These are phyloP conservation scores for Fomitopsis palustris DNA, from an alignment of 1,284 basidiomycete species.

Conservation along the genomic window DNA sequence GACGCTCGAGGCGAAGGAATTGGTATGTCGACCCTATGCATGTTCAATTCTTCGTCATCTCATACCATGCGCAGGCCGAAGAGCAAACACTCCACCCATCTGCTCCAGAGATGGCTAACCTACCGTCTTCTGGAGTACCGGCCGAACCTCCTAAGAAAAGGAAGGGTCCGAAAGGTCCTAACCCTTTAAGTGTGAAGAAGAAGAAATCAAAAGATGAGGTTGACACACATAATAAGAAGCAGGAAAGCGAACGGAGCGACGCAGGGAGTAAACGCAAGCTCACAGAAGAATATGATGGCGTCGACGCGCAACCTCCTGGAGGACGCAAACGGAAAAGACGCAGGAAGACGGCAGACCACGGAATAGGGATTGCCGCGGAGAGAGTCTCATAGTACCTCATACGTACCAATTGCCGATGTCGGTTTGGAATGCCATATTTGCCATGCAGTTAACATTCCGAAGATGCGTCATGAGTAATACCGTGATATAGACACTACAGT, in stretches of 20 bases:
- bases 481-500: not conserved
- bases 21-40: conserved; percentile 37
- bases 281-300: conserved; percentile 2
- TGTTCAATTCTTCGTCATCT: not conserved
- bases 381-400: not conserved
- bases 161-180: conserved; percentile 82
- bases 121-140: conserved; percentile 32
- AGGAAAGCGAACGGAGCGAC: not conserved
- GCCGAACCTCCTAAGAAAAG: conserved; percentile 47
- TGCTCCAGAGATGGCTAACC: conserved; percentile 38
- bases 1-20: conserved; percentile 67
- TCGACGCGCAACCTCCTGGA: not conserved
- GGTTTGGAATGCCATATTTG: too few species aligned
- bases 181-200: conserved; percentile 92
- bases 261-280: conserved; percentile 23
- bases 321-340: conserved; percentile 33
- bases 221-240: not conserved
- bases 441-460: too few species aligned
- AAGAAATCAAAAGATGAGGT: conserved; percentile 42
- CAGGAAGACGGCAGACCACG: conserved; percentile 20
- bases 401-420: not conserved
- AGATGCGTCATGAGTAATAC: not conserved
- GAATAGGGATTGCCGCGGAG: not conserved
- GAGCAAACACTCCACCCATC: conserved; percentile 47
- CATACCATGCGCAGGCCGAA: conserved; percentile 43